Conservation (phyloP, 106 monocot genomes). For the Allium fistulosum region DNA sequence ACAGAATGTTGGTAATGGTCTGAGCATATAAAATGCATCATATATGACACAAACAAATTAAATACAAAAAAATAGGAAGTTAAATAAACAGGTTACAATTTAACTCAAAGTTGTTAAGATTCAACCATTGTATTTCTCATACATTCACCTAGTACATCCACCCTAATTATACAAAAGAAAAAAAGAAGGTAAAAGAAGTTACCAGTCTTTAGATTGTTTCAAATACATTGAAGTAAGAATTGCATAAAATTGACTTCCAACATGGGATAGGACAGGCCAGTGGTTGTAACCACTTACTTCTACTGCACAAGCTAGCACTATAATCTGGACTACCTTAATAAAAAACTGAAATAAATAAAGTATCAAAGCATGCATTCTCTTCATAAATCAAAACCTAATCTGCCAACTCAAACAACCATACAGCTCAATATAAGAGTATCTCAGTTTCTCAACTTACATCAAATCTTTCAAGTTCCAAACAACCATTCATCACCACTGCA, state of each 20-base stretch:
- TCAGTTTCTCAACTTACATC: background rate
- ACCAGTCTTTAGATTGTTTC: no score
- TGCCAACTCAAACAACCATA: slow-evolving; percentile 20
- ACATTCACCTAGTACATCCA: no score
- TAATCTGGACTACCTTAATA: background rate
- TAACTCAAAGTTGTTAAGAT: no score
- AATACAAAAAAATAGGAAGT: no score
- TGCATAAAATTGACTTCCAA: background rate
- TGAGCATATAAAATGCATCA: no score
- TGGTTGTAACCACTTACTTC: slow-evolving; percentile 21
- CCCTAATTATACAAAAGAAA: no score
- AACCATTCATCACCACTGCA: background rate
- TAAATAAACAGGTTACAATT: no score
- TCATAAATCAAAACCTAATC: slow-evolving; percentile 26
- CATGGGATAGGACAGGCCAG: background rate
- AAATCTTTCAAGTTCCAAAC: background rate
- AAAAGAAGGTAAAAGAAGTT: no score
- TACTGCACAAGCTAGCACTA: background rate
- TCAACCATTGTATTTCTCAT: no score
- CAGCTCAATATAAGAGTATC: background rate
- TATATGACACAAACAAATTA: no score
- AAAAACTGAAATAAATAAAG: background rate
- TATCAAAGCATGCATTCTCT: background rate
- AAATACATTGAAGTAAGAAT: background rate
- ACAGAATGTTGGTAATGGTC: no score